Base-by-base conservation (phyloP, 2,329 filamentous ascomycete species). In the Rachicladosporium sp. region DNA sequence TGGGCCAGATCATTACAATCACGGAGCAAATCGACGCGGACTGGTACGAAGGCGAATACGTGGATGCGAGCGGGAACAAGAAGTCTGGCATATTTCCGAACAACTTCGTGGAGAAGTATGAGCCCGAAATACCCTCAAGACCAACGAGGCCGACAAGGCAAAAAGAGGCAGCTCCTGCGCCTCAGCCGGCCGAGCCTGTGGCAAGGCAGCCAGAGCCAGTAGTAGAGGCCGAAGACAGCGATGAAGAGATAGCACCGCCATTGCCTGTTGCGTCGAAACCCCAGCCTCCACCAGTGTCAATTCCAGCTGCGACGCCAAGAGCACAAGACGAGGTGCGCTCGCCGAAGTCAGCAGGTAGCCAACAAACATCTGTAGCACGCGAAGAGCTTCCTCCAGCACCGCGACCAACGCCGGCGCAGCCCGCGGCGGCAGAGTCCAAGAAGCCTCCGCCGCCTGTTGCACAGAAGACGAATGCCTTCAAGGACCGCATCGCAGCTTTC, bases 71-170 rank as follows among this genome's bases (percentile, higher is more conserved):
- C 38, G 91, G 91, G 41, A 65, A 62, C 46, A 86, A 80, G 62
- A 75, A 79, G 58, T 79, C 88, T 56, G 89, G 89, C 50, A 82
- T 95, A 53, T 96, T 95, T 62, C 89, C 87, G 37, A 81, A 82
- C 59, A 98, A 96, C 66, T 98, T 98, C 59, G 91, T 98, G 56
- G 91, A 98, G 64, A 86, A 81, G 65, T 93, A 86, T 63, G 89
- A 96, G 61, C 91, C 91, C 30, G 82, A 79, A 41, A 82, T 89
- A 47, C 91, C 91, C 44, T 86, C 88, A 44, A 78, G 91, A 43
- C 91, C 91, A 42, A 73, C 76, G 46, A 78, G 91, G 54, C 69
- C 76, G 10, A 65, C 62, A 42, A 79, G 84, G 49, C 65, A 21
- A 43, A 43, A 29, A 43, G 45, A 11, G 44, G 57, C 31, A 38